Conservation (phyloP, 225 moss, liverwort and hornwort species). For the Physcomitrellopsis africana region DNA sequence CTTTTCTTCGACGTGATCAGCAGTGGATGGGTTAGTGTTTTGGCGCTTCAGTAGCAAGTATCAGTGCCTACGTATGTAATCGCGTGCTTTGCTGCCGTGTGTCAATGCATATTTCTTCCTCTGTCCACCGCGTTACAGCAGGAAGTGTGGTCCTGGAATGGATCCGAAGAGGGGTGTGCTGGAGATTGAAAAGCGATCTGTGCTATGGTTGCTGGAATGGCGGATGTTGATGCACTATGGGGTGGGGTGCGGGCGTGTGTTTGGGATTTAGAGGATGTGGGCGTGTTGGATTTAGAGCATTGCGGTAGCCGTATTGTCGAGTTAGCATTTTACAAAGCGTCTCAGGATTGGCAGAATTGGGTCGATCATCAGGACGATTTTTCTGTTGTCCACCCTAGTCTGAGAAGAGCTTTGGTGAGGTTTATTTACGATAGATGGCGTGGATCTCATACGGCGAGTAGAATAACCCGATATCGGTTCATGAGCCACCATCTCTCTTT, state of each 20-base stretch:
- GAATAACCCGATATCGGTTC: background rate
- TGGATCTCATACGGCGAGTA: background rate
- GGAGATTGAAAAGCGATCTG: background rate
- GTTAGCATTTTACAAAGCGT: constrained; percentile 5
- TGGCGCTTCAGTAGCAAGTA: background rate
- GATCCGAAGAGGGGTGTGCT: constrained; percentile 25
- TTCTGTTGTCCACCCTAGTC: background rate
- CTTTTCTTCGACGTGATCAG: background rate
- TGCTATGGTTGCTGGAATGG: background rate
- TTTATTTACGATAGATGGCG: background rate
- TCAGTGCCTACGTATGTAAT: background rate
- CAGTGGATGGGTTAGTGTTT: background rate
- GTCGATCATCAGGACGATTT: background rate
- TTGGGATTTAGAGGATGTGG: background rate
- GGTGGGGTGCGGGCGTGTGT: background rate
- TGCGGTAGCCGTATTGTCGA: background rate
- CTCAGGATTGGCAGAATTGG: background rate
- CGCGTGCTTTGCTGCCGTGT: background rate
- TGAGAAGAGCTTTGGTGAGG: background rate
- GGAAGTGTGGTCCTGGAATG: constrained; percentile 14
- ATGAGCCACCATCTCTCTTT: background rate
- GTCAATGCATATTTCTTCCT: background rate
- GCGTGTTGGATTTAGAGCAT: background rate
- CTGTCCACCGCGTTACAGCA: background rate
- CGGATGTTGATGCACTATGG: background rate